Base-by-base conservation (phyloP, 1,284 basidiomycete species). In the Ceratobasidium sp. region DNA sequence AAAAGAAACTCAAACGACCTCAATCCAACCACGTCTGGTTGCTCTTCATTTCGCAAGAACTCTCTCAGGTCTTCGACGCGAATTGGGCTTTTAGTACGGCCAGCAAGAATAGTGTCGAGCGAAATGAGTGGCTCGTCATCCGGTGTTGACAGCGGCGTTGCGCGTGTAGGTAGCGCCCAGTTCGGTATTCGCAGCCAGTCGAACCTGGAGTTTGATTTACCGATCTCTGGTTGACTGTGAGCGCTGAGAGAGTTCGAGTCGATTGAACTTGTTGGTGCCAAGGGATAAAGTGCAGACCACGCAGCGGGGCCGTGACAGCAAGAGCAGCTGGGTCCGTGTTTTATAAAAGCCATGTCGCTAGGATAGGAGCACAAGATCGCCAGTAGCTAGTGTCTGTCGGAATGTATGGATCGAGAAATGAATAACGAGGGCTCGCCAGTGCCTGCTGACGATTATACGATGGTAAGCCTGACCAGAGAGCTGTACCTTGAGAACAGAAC, bases 21-120 rank as follows among this genome's bases (percentile, higher is more conserved):
- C 42, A 56, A n/a, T n/a, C 57, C 33, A 5, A 40, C 56, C 4
- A 46, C 20, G 12, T 33, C 46, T 38, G 48, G 54, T 48, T 33
- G 54, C 15, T 68, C 64, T 44, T 66, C 69, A 40, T 44, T 52
- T 17, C 71, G 48, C 64, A 79, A 62, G 46, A 79, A 79, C 38
- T 69, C 76, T 42, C 48, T 71, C 52, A 79, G 33, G 44, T 79
- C 78, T 33, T 61, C 69, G 40, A 78, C 56, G 1, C 76, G 50
- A 33, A 79, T 74, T 42, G 78, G 78, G 61, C 69, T 79, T 68
- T 69, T 73, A 26, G 78, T 79, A 40, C 66, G 76, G 15, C 78
- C 78, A 23, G 69, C 66, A 23, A 79, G 67, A 40, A 79, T 78
- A 2, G 76, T 56, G 28, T 78, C 64, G 26, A 79, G 75, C 1